Conservation (phyloP, 73 alveolate genomes). For the Paramecium octaurelia region DNA sequence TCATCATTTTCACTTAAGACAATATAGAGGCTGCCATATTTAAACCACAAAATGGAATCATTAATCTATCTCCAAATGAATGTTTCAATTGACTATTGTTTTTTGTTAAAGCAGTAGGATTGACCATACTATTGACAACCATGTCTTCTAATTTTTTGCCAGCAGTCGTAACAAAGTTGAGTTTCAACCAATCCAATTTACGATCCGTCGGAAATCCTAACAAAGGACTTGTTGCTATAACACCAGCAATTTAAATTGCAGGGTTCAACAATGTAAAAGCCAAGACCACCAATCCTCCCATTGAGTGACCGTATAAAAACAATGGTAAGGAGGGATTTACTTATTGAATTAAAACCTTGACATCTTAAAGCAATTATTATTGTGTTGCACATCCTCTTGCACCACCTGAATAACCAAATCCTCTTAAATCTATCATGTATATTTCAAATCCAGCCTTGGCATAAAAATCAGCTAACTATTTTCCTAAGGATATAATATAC, state of each 20-base stretch:
- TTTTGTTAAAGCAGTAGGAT: slow-evolving; percentile 60
- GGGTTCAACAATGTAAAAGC: slow-evolving; percentile 78
- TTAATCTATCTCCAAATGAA: slow-evolving; percentile 59
- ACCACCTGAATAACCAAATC: slow-evolving; percentile 75
- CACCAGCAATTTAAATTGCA: slow-evolving; percentile 65
- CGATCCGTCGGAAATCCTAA: slow-evolving; percentile 57
- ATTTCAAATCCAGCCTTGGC: slow-evolving; percentile 81
- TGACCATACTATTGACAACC: slow-evolving; percentile 51
- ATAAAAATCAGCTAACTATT: slow-evolving; percentile 65
- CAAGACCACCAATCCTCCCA: slow-evolving; percentile 83
- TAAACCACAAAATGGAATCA: slow-evolving; percentile 62
- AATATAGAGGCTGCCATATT: slow-evolving; percentile 62
- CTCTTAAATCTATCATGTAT: slow-evolving; percentile 80
- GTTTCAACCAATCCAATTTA: slow-evolving; percentile 52
- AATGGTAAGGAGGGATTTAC: slow-evolving; percentile 76
- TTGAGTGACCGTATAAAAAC: slow-evolving; percentile 83
- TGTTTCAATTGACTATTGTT: slow-evolving; percentile 41
- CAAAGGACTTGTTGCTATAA: slow-evolving; percentile 65
- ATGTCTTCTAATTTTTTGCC: slow-evolving; percentile 60
- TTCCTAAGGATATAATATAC: neutral
- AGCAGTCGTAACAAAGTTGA: slow-evolving; percentile 31
- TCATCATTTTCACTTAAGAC: neutral
- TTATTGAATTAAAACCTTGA: slow-evolving; percentile 31
- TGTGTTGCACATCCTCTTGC: slow-evolving; percentile 62
- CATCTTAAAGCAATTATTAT: slow-evolving; percentile 49